Conservation (phyloP, 2,329 filamentous ascomycete species). For the Lomentospora prolificans region DNA sequence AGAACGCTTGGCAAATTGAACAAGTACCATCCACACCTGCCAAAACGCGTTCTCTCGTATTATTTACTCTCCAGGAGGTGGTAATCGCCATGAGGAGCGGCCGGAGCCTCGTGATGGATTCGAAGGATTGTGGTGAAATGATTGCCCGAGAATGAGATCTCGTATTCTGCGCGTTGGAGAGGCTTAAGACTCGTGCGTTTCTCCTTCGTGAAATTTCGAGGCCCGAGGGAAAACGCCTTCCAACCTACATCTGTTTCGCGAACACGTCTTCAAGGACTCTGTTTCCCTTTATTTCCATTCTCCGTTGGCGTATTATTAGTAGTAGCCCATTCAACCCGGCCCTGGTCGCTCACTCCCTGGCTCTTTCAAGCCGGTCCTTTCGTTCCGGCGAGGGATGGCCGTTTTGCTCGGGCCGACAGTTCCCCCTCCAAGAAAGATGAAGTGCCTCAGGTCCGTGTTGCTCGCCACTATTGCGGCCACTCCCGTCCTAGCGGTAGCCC, state of each 20-base stretch:
- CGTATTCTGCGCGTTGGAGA: background rate
- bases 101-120: too few relatives aligned
- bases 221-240: background rate
- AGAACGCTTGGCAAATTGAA: too few relatives aligned
- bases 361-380: background rate
- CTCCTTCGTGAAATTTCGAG: background rate
- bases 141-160: too few relatives aligned
- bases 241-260: background rate
- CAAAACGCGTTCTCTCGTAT: too few relatives aligned
- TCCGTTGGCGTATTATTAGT: too few relatives aligned
- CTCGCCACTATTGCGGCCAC: background rate
- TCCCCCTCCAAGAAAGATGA: background rate
- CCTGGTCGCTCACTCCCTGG: background rate
- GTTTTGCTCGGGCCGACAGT: background rate
- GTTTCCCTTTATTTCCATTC: too few relatives aligned
- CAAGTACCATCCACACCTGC: too few relatives aligned
- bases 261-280: too few relatives aligned
- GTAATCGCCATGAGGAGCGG: too few relatives aligned
- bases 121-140: too few relatives aligned
- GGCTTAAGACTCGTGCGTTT: background rate
- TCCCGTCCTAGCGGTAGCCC: background rate
- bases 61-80: too few relatives aligned
- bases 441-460: background rate
- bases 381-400: background rate
- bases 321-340: background rate